phyloP scores from a whole-genome alignment of 306 rosid genomes.

The Pueraria montana region DNA sequence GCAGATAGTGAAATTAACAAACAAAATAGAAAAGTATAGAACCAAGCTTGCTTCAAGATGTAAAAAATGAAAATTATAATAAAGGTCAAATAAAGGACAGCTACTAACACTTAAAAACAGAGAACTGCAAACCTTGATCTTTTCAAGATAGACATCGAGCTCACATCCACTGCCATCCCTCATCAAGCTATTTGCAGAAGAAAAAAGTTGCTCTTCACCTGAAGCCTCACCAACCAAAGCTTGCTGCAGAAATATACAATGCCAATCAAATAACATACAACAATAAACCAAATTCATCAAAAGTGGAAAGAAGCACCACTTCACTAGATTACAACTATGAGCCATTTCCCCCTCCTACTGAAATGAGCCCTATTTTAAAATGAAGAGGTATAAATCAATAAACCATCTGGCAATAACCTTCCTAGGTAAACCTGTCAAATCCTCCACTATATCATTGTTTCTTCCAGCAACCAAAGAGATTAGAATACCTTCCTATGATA shows the following conservation, averaged over 20 bases:
- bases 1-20: conserved; percentile 10
- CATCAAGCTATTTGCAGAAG: conserved; percentile 62
- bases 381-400: conserved; percentile 8
- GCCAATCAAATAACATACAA: conserved; percentile 34
- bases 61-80: conserved; percentile 7
- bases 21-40: conserved; percentile 21
- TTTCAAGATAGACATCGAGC: conserved; percentile 73
- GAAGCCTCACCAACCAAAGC: conserved; percentile 92
- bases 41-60: conserved; percentile 30
- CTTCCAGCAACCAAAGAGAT: conserved; percentile 35
- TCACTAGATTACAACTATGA: conserved; percentile 43
- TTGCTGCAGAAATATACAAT: conserved; percentile 67
- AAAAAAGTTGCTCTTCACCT: conserved; percentile 93
- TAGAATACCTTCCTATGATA: conserved; percentile 5
- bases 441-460: conserved; percentile 40
- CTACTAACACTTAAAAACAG: conserved; percentile 8
- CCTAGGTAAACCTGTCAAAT: conserved; percentile 29
- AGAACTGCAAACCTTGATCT: conserved; percentile 74
- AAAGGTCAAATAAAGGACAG: conserved; percentile 1
- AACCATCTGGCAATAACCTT: conserved; percentile 29
- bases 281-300: conserved; percentile 31
- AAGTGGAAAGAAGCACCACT: conserved; percentile 36
- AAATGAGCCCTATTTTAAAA: conserved; percentile 44
- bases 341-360: conserved; percentile 24
- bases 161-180: conserved; percentile 70